Evolutionary conservation across 2,329 filamentous ascomycete genomes (phyloP), one percentile per base, ranked within the genome.

Genomic region (Fusarium sp.): DNA sequence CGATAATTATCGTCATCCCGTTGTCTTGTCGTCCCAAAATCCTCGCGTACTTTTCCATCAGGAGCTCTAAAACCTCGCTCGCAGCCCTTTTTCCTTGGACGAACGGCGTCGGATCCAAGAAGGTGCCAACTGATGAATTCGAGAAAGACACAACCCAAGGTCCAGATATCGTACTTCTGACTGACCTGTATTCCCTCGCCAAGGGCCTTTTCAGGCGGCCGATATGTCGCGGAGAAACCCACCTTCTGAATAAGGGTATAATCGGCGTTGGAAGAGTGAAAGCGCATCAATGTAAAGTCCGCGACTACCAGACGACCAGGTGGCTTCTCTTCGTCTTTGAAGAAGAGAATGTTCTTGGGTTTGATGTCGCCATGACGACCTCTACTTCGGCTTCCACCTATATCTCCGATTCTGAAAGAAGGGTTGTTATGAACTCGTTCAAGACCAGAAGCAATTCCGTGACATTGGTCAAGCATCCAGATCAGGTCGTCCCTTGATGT

Each of bases 111-210:
- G 9, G 47, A 44, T 3, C 58, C 58, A n/a, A 61, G 52, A 4
- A 61, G 44, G 32, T 56, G 32, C 58, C 58, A 61, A 3, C 34
- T 61, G 3, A 61, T 49, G 5, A 56, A 61, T 18, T 61, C 58
- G 4, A 61, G 27, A 20, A 56, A 61, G 15, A 56, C 58, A 16
- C 58, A 61, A 5, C 51, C 58, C 4, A 61, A 8, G 0, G 51
- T 61, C 58, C 58, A 61, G 44, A 45, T 56, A 4, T 61, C 58
- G n/a, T 49, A 61, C 29, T 13, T 49, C 9, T 61, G 58, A 13
- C 1, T 61, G 11, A 49, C 52, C 3, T 2, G 4, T 3, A 16
- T 20, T 4, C 25, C 7, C 1, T 3, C 3, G 3, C 9, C n/a
- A 11, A 0, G 18, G 0, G 25, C 49, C 13, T 20, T 40, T 25